Evolutionary conservation across 2,329 filamentous ascomycete species (phyloP).

Genomic region (Xylaria sp.): DNA sequence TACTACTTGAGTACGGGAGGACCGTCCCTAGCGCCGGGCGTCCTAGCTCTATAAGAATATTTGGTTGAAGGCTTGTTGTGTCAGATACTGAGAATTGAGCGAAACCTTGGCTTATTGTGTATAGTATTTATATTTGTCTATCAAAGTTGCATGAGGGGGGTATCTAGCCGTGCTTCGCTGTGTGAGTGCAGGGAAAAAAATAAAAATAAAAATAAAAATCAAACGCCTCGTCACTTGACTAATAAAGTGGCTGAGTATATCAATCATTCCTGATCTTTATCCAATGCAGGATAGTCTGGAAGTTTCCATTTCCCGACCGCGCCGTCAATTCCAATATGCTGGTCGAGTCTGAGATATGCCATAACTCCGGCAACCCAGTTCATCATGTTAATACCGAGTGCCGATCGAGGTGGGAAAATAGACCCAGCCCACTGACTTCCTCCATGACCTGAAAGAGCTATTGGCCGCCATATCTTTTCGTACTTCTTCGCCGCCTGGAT

Average conservation of each 20-base stretch:
- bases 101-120: not conserved
- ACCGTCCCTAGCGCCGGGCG: too few relatives aligned
- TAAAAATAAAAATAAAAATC: not conserved
- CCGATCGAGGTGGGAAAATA: constrained; percentile 36
- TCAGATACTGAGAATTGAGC: not conserved
- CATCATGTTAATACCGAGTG: constrained; percentile 37
- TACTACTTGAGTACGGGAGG: too few relatives aligned
- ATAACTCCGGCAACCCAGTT: constrained; percentile 30
- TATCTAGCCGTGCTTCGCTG: not conserved
- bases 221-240: not conserved
- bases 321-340: constrained; percentile 35
- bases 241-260: not conserved
- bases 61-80: not conserved
- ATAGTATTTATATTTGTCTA: not conserved
- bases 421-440: constrained; percentile 2
- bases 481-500: constrained; percentile 35
- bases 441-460: constrained; percentile 39
- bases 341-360: constrained; percentile 40
- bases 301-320: constrained; percentile 39
- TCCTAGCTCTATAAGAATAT: too few relatives aligned
- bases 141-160: not conserved
- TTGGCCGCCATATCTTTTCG: constrained; percentile 41
- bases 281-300: constrained; percentile 40
- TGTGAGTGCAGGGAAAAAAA: not conserved
- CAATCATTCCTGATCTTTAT: not conserved